Base-by-base conservation (phyloP, 495 filamentous ascomycete genomes). In the Aspergillus diversus region DNA sequence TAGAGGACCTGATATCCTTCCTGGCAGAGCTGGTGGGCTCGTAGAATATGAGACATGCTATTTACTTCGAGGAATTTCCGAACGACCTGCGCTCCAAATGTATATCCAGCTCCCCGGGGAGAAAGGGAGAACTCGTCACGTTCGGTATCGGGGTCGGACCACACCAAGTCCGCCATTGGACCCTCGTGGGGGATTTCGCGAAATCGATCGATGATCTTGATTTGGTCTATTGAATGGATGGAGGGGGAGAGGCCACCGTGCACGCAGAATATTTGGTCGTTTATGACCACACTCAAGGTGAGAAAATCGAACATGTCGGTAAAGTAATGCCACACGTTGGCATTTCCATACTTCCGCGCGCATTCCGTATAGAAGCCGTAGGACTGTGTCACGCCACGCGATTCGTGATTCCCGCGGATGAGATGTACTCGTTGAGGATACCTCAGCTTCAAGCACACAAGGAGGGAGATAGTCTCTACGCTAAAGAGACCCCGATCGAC, bases 261-360 rank as follows among this genome's bases (percentile, higher is more conserved):
- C 6, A 99, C 95, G 73, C 95, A 99, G 75, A 99, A 98, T 66
- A 99, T 98, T 74, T 97, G 90, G 74, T 99, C 89, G 77, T 97
- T 95, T 71, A 99, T 98, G 62, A 99, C 95, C 42, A 98, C 96
- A 65, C 91, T 95, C 50, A 99, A 79, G 4, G 94, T 97, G 57
- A 99, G 84, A 72, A 94, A 99, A 78, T 99, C 95, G 77, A 99
- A 99, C 94, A 99, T 97, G 77, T 99, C 95, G 56, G 95, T 99
- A 69, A 99, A 99, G 75, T 97, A 94, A 73, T 98, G 96, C 95
- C 95, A 99, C 9, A 99, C 96, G 65, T 95, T 97, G 35, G 95
- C 92, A 75, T 95, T 97, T 61, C 93, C 94, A 75, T 99, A 99
- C 75, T 99, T 99, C 57, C 95, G 89, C 13, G 89, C 92, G 75